A percentile compares a stretch with the other conserved stretches of the same genome.
Evolutionary conservation across 2,329 filamentous ascomycete species (phyloP).

Genomic region (Blastomyces parvus): DNA sequence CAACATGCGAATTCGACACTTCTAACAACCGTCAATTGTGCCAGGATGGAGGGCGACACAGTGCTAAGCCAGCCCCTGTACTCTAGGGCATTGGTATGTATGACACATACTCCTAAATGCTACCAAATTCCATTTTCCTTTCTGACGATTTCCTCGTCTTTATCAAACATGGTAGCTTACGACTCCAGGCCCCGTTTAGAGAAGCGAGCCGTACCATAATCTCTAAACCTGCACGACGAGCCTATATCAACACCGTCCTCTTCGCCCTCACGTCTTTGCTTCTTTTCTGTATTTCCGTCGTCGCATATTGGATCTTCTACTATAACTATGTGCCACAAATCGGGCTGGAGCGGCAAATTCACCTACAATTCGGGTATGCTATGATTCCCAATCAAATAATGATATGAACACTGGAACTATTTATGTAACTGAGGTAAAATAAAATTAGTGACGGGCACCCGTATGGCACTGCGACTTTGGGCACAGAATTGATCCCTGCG

Average conservation of each 20-base stretch:
- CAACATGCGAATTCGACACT: not conserved
- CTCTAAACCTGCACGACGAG: constrained; percentile 53
- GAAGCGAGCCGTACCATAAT: constrained; percentile 46
- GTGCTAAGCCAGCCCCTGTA: constrained; percentile 7
- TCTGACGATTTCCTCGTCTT: not conserved
- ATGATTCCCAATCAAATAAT: not conserved
- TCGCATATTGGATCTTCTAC: constrained; percentile 60
- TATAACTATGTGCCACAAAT: constrained; percentile 58
- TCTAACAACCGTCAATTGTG: not conserved
- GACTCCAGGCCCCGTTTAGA: constrained; percentile 43
- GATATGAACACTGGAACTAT: not conserved
- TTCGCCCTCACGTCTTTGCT: constrained; percentile 44
- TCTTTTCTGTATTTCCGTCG: constrained; percentile 49
- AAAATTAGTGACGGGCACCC: constrained; percentile 37
- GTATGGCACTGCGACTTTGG: constrained; percentile 44
- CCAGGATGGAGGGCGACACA: constrained; percentile 3
- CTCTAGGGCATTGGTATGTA: constrained; percentile 9
- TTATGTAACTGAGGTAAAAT: not conserved
- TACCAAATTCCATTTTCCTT: constrained; percentile 4
- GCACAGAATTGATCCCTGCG: constrained; percentile 50
- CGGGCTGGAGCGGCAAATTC: constrained; percentile 51
- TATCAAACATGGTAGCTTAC: constrained; percentile 33
- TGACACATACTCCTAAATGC: not conserved
- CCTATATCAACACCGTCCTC: constrained; percentile 53
- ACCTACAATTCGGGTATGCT: constrained; percentile 55